These are phyloP conservation scores for Cyberlindnera lachancei DNA, from an alignment of 805 yeast species.

Conservation along the genomic window DNA sequence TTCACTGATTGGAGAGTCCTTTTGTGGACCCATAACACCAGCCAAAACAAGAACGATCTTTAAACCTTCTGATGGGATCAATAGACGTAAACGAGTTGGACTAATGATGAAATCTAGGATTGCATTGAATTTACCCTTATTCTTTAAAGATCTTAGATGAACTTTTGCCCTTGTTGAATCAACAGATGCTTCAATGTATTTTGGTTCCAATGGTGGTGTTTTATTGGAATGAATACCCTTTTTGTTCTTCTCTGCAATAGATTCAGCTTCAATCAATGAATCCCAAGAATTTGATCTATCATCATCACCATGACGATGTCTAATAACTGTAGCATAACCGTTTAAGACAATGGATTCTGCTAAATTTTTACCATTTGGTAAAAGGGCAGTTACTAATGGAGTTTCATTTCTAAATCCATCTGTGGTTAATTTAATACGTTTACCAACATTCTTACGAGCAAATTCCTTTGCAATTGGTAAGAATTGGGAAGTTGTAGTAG, in stretches of 20 bases:
- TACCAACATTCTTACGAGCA: constrained; percentile 67
- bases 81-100: constrained; percentile 60
- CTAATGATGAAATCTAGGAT: constrained; percentile 65
- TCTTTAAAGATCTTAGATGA: constrained; percentile 60
- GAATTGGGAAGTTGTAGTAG: constrained; percentile 47
- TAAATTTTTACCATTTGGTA: constrained; percentile 49
- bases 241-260: constrained; percentile 45
- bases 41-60: constrained; percentile 67
- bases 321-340: constrained; percentile 74
- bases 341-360: constrained; percentile 50
- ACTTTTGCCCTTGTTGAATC: constrained; percentile 64
- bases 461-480: constrained; percentile 67
- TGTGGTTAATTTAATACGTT: constrained; percentile 50
- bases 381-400: constrained; percentile 51
- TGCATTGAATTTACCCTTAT: constrained; percentile 57
- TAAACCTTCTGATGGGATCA: constrained; percentile 64
- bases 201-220: constrained; percentile 41
- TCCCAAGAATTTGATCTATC: constrained; percentile 78
- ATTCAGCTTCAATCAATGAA: constrained; percentile 61
- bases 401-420: constrained; percentile 68
- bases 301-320: constrained; percentile 65
- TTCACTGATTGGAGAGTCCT: constrained; percentile 32
- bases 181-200: constrained; percentile 77
- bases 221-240: constrained; percentile 58
- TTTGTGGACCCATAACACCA: constrained; percentile 46